Percentiles rank a stretch among this genome's conserved stretches.
phyloP scores from a whole-genome alignment of 78 protist species.

The Polysphondylium violaceum region DNA sequence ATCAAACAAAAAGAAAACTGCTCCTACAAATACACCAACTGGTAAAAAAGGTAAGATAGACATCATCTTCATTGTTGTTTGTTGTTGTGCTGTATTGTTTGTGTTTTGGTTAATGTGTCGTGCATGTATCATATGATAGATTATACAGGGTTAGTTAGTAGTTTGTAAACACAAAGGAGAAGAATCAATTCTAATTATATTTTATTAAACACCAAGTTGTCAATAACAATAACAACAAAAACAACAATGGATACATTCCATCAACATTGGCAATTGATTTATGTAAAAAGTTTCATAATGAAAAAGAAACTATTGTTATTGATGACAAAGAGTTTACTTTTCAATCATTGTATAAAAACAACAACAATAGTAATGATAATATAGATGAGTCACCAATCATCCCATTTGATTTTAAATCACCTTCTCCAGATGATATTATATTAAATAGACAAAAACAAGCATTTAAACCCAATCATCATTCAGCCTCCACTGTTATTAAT shows the following conservation, averaged over 20 bases:
- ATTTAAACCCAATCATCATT: slow-evolving; percentile 62
- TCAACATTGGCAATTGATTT: slow-evolving; percentile 53
- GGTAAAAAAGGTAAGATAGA: slow-evolving; percentile 13
- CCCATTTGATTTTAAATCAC: slow-evolving; percentile 53
- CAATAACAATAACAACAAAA: neutral
- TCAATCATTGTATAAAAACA: slow-evolving; percentile 27
- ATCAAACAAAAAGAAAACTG: neutral
- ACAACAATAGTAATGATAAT: neutral
- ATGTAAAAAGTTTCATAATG: too few species aligned
- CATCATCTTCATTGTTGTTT: too few species aligned
- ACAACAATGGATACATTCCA: slow-evolving; percentile 19
- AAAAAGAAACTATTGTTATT: neutral
- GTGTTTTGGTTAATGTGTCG: too few species aligned
- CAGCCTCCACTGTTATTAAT: too few species aligned
- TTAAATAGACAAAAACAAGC: slow-evolving; percentile 62
- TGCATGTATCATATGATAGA: too few species aligned
- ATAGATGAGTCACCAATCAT: slow-evolving; percentile 13
- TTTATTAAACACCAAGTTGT: neutral
- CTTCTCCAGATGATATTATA: slow-evolving; percentile 74
- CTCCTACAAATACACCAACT: neutral
- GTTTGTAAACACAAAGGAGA: neutral
- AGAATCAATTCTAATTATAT: neutral
- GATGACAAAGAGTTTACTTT: slow-evolving; percentile 29
- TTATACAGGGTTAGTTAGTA: too few species aligned
- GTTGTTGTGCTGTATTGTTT: too few species aligned